Percentiles rank a stretch among this genome's conserved stretches.
Evolutionary conservation across 2,329 filamentous ascomycete genomes (phyloP).

Genomic region (Echinosphaeria canescens): DNA sequence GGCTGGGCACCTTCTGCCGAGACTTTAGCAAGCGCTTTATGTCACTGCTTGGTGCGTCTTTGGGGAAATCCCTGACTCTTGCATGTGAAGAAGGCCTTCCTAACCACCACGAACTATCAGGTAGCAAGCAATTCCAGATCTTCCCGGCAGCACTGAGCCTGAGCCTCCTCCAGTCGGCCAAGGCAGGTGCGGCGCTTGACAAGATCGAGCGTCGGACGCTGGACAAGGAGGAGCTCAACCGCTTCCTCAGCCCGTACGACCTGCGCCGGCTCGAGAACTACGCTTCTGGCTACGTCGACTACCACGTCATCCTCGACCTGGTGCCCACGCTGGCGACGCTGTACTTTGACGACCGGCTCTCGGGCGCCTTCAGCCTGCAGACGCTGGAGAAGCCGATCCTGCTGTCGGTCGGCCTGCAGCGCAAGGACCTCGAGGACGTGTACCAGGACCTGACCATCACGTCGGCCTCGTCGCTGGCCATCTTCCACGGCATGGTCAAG

Average conservation of each 20-base stretch:
- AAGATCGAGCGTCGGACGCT: slow-evolving; percentile 29
- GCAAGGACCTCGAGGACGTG: slow-evolving; percentile 65
- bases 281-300: slow-evolving; percentile 91
- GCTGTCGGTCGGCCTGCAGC: slow-evolving; percentile 76
- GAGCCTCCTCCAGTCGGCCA: slow-evolving; percentile 74
- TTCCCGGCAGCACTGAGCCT: slow-evolving; percentile 65
- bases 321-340: slow-evolving; percentile 62
- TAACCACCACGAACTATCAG: too few species aligned
- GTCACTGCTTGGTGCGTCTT: too few species aligned
- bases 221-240: slow-evolving; percentile 56
- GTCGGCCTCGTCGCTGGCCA: slow-evolving; percentile 66
- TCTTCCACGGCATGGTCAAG: slow-evolving; percentile 92
- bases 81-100: too few species aligned
- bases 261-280: slow-evolving; percentile 90
- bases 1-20: slow-evolving; percentile 76
- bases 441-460: slow-evolving; percentile 59
- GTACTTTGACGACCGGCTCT: slow-evolving; percentile 67
- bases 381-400: slow-evolving; percentile 77
- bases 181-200: slow-evolving; percentile 35
- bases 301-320: slow-evolving; percentile 90
- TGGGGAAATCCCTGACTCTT: too few species aligned
- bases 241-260: slow-evolving; percentile 70
- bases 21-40: slow-evolving; percentile 95
- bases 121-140: slow-evolving; percentile 73
- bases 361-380: slow-evolving; percentile 43